phyloP scores from a whole-genome alignment of 2,329 filamentous ascomycete species.

The Neopestalotiopsis sp. region DNA sequence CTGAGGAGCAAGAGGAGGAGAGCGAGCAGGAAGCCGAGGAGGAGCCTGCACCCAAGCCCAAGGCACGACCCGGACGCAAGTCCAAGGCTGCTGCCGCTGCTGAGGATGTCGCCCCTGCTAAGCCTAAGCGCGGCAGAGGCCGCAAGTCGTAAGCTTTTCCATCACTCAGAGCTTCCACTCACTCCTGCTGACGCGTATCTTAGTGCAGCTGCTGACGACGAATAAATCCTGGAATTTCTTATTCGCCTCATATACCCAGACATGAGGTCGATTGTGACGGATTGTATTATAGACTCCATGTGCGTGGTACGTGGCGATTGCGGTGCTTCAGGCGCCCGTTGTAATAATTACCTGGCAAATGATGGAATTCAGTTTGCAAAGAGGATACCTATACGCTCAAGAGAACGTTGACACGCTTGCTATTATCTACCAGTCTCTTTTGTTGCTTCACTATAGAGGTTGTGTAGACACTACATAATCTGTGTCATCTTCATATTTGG shows the following conservation, averaged over 20 bases:
- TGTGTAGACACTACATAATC: too few relatives aligned
- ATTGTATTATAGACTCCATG: not conserved
- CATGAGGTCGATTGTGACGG: not conserved
- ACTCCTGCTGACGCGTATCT: not conserved
- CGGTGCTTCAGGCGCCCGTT: not conserved
- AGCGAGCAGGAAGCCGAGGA: slow-evolving; percentile 21
- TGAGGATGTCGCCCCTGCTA: slow-evolving; percentile 4
- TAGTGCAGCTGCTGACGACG: slow-evolving; percentile 5
- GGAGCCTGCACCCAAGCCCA: slow-evolving; percentile 17
- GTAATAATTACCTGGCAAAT: not conserved
- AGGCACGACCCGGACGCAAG: slow-evolving; percentile 27
- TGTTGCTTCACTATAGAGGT: not conserved
- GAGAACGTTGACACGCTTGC: not conserved
- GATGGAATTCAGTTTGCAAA: not conserved
- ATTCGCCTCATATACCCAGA: not conserved
- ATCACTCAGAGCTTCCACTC: not conserved
- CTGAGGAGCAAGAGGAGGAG: slow-evolving; percentile 28
- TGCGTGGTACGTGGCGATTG: not conserved
- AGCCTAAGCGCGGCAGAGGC: slow-evolving; percentile 17
- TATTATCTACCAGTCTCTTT: not conserved
- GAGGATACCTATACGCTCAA: slow-evolving; percentile 11
- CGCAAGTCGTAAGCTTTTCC: slow-evolving; percentile 16
- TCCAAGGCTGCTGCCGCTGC: slow-evolving; percentile 19
- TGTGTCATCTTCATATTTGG: too few relatives aligned
- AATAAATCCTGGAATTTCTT: not conserved